phyloP scores from a whole-genome alignment of 805 yeast species.

The Blastobotrys parvus region DNA sequence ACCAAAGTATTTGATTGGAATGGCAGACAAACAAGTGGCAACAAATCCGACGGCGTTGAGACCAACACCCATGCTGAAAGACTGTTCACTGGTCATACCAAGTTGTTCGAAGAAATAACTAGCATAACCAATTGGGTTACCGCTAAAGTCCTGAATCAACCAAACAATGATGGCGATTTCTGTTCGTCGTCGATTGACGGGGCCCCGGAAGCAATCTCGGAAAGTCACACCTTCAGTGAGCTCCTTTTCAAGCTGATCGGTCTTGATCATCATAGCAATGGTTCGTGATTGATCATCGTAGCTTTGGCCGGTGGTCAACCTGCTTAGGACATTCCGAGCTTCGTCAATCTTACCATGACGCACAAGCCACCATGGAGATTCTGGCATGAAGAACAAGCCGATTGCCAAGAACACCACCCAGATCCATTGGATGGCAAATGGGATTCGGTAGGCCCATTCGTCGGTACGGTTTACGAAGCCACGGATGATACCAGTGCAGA shows the following conservation, averaged over 20 bases:
- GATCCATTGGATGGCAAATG: constrained; percentile 59
- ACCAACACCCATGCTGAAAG: constrained; percentile 40
- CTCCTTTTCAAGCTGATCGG: constrained; percentile 23
- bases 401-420: constrained; percentile 46
- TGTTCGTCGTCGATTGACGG: constrained; percentile 41
- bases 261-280: constrained; percentile 18
- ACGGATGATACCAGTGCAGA: constrained; percentile 43
- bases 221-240: constrained; percentile 19
- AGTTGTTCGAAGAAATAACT: constrained; percentile 19
- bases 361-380: constrained; percentile 76
- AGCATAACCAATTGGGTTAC: constrained; percentile 6
- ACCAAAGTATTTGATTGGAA: constrained; percentile 5
- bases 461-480: constrained; percentile 23
- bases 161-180: constrained; percentile 37
- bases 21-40: constrained; percentile 28
- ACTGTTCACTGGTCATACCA: constrained; percentile 20
- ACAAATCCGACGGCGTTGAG: constrained; percentile 38
- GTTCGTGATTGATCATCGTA: no score
- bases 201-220: constrained; percentile 41
- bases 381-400: constrained; percentile 56
- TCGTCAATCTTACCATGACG: constrained; percentile 44
- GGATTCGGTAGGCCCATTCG: constrained; percentile 59
- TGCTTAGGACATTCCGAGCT: constrained; percentile 13
- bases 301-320: no score
- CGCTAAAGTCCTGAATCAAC: constrained; percentile 36